Percentiles rank a stretch among this genome's conserved stretches.
These are phyloP conservation scores for Mangifera indica DNA, from an alignment of 345 rosid species.

Conservation along the genomic window DNA sequence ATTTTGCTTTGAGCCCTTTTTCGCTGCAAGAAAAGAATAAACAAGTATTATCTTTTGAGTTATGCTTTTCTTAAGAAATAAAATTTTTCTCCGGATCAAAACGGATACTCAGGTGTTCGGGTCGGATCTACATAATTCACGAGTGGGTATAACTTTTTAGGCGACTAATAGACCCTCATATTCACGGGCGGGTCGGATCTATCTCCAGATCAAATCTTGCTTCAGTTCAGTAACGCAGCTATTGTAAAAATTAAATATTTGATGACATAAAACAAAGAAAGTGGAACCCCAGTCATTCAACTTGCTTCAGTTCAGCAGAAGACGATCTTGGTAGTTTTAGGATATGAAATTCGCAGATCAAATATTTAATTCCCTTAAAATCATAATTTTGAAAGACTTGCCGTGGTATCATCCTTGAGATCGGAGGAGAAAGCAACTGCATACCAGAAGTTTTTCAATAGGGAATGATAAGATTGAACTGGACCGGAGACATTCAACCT, in stretches of 20 bases:
- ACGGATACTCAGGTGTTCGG: too few relatives aligned
- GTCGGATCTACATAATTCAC: too few relatives aligned
- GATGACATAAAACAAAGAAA: background rate
- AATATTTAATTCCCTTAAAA: background rate
- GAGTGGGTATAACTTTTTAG: too few relatives aligned
- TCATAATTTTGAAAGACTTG: constrained; percentile 26
- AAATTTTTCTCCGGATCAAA: too few relatives aligned
- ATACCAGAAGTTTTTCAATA: constrained; percentile 89
- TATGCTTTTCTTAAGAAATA: too few relatives aligned
- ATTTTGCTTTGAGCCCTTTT: too few relatives aligned
- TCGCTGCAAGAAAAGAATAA: too few relatives aligned
- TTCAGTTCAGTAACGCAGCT: background rate
- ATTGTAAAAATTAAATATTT: background rate
- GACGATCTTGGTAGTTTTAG: background rate
- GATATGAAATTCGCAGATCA: background rate
- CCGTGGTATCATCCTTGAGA: constrained; percentile 89
- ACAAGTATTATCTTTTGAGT: too few relatives aligned
- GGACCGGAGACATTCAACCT: constrained; percentile 92
- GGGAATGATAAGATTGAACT: constrained; percentile 67
- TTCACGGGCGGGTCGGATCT: too few relatives aligned
- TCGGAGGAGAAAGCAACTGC: constrained; percentile 82
- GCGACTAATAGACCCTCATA: too few relatives aligned
- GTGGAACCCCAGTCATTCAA: background rate
- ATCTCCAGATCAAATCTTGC: too few relatives aligned
- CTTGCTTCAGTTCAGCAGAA: background rate